Evolutionary conservation across 202 grass and related monocot species (phyloP).

Genomic region (Schoenoplectus tabernaemontani): DNA sequence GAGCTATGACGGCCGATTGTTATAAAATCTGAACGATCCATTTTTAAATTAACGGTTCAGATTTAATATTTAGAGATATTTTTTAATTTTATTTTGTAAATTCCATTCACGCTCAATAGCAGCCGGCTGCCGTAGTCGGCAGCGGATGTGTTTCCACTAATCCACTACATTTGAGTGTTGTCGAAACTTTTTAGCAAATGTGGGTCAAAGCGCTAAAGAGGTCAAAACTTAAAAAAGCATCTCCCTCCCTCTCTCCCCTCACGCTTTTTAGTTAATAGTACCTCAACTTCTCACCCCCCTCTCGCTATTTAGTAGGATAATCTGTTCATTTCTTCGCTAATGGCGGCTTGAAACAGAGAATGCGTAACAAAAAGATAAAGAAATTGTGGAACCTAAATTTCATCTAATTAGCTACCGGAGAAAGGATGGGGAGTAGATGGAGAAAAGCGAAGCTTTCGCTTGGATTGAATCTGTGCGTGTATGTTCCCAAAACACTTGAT

Average conservation of each 20-base stretch:
- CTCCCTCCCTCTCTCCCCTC: not conserved
- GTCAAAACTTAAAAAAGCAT: conserved; percentile 4
- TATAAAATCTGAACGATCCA: too few relatives aligned
- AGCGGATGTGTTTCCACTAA: too few relatives aligned
- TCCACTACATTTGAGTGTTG: too few relatives aligned
- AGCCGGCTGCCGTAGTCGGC: too few relatives aligned
- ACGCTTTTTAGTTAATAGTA: not conserved
- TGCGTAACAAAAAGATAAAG: too few relatives aligned
- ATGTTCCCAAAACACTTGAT: conserved; percentile 58
- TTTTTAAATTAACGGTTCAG: too few relatives aligned
- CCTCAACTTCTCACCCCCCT: not conserved
- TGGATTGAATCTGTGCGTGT: conserved; percentile 82
- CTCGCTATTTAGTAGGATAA: too few relatives aligned
- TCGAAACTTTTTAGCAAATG: not conserved
- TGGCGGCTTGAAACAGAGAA: not conserved
- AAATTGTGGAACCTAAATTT: not conserved
- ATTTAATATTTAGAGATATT: too few relatives aligned
- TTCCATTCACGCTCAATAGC: too few relatives aligned
- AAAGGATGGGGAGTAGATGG: conserved; percentile 67
- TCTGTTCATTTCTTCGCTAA: too few relatives aligned
- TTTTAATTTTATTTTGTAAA: too few relatives aligned
- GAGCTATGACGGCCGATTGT: too few relatives aligned
- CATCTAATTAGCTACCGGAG: not conserved
- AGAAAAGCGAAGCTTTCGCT: conserved; percentile 88
- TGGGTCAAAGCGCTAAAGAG: conserved; percentile 8